Evolutionary conservation across 2,329 filamentous ascomycete genomes (phyloP), one percentile per base, ranked within the genome.

Genomic region (Atkinsonella hypoxylon): DNA sequence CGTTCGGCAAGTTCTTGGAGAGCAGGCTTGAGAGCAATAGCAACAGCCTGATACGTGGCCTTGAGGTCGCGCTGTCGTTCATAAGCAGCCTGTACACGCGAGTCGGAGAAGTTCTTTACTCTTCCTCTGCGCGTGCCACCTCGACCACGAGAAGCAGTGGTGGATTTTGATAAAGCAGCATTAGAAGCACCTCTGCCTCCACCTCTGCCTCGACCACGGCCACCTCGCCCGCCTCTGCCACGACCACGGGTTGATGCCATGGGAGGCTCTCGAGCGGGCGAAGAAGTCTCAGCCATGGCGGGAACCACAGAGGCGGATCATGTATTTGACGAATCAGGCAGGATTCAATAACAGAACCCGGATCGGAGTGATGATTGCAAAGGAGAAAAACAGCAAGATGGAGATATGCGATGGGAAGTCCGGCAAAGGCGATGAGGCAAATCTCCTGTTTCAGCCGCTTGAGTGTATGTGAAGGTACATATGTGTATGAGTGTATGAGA

Each of bases 11-110:
- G 70, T 60, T 86, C 82, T 52, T 81, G 79, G 13, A 86, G 70
- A 10, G 81, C 74, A 15, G 78, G 77, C 63, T 84, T 86, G 58
- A 85, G 66, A 31, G 77, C 72, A 57, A 78, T 76, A 52, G 79
- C 75, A 48, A 87, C 76, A 52, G 75, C 70, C n/a, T 79, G 74
- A 64, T 79, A 87, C 22, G 73, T 73, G 51, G 79, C 78, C 64
- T 83, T 83, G 58, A 87, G 71, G 57, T 84, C 77, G 56, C 83
- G 74, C 61, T 83, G 79, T 50, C 84, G 80, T 62, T 81, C 78
- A 56, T 79, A 77, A 51, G 74, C 73, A 47, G 77, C 77, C 61
- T 81, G 78, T 49, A 76, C 72, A 55, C 71, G 73, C 54, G 71
- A 67, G 55, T 77, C 73, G 53, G 71, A 67, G 58, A 79, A 80